phyloP scores from a whole-genome alignment of 495 filamentous ascomycete genomes.

The Collariella sp. region DNA sequence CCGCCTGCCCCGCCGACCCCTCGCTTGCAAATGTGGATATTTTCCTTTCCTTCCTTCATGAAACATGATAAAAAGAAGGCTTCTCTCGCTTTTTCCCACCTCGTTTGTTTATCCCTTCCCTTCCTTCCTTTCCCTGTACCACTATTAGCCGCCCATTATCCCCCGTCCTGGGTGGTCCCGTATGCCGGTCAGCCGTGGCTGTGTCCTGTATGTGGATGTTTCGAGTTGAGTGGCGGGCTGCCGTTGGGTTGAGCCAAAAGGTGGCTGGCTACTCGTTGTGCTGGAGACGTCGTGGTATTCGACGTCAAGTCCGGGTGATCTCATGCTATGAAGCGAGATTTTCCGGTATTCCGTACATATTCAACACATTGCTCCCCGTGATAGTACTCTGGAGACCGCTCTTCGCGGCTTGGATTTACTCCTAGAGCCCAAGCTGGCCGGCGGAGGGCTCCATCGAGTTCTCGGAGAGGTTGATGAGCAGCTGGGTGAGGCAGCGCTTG shows the following conservation, averaged over 20 bases:
- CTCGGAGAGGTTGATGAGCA: conserved; percentile 94
- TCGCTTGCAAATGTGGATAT: conserved; percentile 5
- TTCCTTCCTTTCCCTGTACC: neutral
- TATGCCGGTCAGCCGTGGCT: conserved; percentile 6
- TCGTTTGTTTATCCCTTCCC: neutral
- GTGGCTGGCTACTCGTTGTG: too few species aligned
- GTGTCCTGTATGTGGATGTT: too few species aligned
- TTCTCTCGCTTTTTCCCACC: neutral
- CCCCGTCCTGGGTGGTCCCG: conserved; percentile 8
- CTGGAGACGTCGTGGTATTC: too few species aligned
- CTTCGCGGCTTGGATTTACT: neutral
- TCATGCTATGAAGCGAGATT: too few species aligned
- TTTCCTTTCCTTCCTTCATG: neutral
- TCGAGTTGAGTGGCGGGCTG: too few species aligned
- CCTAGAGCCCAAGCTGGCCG: conserved; percentile 27
- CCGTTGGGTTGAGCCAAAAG: too few species aligned
- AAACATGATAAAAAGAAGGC: conserved; percentile 5
- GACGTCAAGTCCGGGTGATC: too few species aligned
- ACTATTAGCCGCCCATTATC: neutral
- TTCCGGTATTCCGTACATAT: too few species aligned
- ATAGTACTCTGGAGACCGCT: neutral
- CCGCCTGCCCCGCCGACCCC: neutral
- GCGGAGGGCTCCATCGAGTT: conserved; percentile 60
- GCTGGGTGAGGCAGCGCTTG: conserved; percentile 92
- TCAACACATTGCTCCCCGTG: too few species aligned